Percentiles rank a stretch among this genome's conserved stretches.
Conservation (phyloP, 2,329 filamentous ascomycete species). For the Fusarium vanettenii region DNA sequence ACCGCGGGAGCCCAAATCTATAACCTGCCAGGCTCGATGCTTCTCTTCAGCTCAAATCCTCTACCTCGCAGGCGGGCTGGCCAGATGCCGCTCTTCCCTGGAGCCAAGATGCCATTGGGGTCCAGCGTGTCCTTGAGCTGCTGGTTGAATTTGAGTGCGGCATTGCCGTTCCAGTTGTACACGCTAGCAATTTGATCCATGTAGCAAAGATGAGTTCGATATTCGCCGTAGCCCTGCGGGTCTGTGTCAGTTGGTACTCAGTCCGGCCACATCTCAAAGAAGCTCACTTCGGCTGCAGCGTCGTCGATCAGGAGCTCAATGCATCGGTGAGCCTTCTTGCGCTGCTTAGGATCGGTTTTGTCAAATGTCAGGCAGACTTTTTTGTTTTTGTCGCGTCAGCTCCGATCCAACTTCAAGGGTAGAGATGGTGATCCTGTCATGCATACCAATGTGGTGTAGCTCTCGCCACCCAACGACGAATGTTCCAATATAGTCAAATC, state of each 20-base stretch:
- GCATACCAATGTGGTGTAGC: constrained; percentile 9
- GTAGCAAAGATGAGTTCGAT: constrained; percentile 11
- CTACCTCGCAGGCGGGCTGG: background rate
- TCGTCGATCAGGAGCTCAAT: constrained; percentile 5
- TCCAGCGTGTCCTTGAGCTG: constrained; percentile 14
- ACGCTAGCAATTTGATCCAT: constrained; percentile 16
- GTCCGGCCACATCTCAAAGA: background rate
- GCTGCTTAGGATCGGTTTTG: background rate
- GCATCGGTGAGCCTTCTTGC: background rate
- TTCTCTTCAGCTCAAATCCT: background rate
- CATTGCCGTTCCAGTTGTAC: constrained; percentile 5
- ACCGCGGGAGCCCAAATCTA: background rate
- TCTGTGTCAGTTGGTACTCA: background rate
- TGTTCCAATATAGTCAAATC: constrained; percentile 12
- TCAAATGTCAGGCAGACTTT: background rate
- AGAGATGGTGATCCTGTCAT: background rate
- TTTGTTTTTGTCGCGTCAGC: background rate
- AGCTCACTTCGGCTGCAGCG: background rate
- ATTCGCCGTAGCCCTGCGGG: constrained; percentile 12
- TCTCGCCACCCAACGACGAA: constrained; percentile 15
- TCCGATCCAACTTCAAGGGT: background rate
- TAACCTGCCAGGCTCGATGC: background rate
- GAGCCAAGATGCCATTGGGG: constrained; percentile 19
- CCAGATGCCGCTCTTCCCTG: constrained; percentile 17
- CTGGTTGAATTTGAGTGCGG: constrained; percentile 6